Evolutionary conservation across 495 filamentous ascomycete species (phyloP).

Genomic region (Penicillium atrosanguineum): DNA sequence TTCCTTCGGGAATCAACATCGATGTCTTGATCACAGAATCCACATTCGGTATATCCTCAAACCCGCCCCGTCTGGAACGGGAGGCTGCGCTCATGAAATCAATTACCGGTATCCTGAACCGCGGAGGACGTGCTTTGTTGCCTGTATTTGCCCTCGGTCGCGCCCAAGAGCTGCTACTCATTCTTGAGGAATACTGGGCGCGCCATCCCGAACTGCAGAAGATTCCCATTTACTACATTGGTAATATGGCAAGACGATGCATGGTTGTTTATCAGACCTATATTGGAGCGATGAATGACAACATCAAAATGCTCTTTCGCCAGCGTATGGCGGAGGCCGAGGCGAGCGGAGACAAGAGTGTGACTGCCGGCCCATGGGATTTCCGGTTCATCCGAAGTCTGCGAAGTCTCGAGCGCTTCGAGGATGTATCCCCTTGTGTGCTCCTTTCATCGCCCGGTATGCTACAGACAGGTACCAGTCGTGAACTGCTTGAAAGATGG

Average conservation of each 20-base stretch:
- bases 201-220: conserved; percentile 82
- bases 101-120: conserved; percentile 82
- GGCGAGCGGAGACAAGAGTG: conserved; percentile 65
- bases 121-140: conserved; percentile 89
- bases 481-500: conserved; percentile 92
- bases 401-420: conserved; percentile 89
- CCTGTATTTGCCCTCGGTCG: conserved; percentile 93
- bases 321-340: conserved; percentile 86
- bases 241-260: conserved; percentile 88
- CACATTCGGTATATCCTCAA: conserved; percentile 90
- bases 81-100: conserved; percentile 93
- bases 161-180: conserved; percentile 90
- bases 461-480: conserved; percentile 91
- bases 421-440: conserved; percentile 92
- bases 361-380: conserved; percentile 87
- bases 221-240: conserved; percentile 94
- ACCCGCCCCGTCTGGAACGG: conserved; percentile 82
- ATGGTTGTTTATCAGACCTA: conserved; percentile 99
- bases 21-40: conserved; percentile 97
- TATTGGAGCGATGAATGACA: conserved; percentile 96
- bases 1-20: conserved; percentile 79
- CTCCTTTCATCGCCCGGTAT: conserved; percentile 98
- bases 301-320: conserved; percentile 87
- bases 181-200: conserved; percentile 95
- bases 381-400: conserved; percentile 88